Conservation (phyloP, 371 early-diverging fungal species). For the Haplosporangium sp. region DNA sequence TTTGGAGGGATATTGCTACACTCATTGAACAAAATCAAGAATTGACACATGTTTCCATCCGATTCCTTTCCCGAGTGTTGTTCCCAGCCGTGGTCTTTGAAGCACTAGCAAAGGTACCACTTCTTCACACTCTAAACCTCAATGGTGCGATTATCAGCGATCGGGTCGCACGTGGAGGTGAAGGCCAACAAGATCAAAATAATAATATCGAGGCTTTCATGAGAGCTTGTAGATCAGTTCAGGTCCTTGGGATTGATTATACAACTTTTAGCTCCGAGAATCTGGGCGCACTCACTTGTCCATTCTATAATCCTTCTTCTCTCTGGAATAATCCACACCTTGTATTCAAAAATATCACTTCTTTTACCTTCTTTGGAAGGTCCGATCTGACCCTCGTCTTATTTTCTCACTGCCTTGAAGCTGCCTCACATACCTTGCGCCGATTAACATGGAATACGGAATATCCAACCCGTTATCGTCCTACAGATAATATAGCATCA, state of each 20-base stretch:
- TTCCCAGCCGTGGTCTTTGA: background rate
- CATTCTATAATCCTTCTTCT: background rate
- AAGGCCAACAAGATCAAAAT: background rate
- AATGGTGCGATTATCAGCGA: background rate
- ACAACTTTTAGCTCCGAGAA: background rate
- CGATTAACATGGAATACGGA: background rate
- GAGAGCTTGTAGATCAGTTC: background rate
- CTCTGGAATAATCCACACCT: background rate
- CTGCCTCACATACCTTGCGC: background rate
- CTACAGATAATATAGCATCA: background rate
- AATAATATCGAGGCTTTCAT: background rate
- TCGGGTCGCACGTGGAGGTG: background rate
- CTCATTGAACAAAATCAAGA: background rate
- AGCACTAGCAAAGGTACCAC: background rate
- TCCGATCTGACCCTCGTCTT: background rate
- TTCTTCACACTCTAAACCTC: background rate
- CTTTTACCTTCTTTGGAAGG: conserved; percentile 2
- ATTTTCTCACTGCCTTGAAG: background rate
- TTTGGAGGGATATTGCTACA: background rate
- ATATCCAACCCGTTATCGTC: background rate
- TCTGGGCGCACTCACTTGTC: background rate
- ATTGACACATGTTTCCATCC: background rate
- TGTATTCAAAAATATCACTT: background rate
- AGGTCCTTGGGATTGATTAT: background rate
- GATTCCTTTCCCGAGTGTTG: background rate